Base-by-base conservation (phyloP, 2,329 filamentous ascomycete species). In the Zasmidium citrigriseum region DNA sequence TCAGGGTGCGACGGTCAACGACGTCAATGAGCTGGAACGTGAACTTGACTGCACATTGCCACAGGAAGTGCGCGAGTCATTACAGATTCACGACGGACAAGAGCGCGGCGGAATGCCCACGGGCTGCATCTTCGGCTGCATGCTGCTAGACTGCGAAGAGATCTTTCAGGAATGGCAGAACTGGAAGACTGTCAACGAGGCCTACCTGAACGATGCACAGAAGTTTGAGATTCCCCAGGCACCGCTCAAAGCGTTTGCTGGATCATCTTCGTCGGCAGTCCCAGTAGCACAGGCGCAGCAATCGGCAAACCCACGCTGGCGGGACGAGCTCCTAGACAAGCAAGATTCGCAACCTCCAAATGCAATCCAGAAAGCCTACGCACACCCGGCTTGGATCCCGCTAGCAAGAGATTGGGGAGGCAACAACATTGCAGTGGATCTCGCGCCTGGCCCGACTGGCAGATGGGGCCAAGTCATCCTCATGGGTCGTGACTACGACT, bases 161-260 rank as follows among this genome's bases (percentile, higher is more conserved):
- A 96, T 99, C 67, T 89, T 96, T 21, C 92, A 97, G 74, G 95
- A 99, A 74, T 98, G 93, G 91, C 89, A 90, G 69, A 96, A 96
- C 72, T 99, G 95, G 95, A 88, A 91, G 68, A 87, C 86, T 63
- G 95, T 99, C 62, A 96, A 96, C 72, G 87, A 93, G 58, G 91
- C 97, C 71, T 96, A 90, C 73, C 82, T 98, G 59, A 82, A 86
- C 41, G 73, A 86, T 34, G 72, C 75, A 18, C 73, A 77, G 75
- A 50, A 78, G 76, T 69, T 82, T 79, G 65, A 80, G 73, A 72
- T 87, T 77, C 86, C 89, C 3, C 80, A 87, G 16, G 79, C 84
- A 20, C 87, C 90, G 2, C 82, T 87, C 52, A 93, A 91, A 75
- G 86, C 88, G 5, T 86, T 89, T 62, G 89, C 86, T 44, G 88